Evolutionary conservation across 2,329 filamentous ascomycete genomes (phyloP), one percentile per base, ranked within the genome.

Genomic region (Leptographium wingfieldii): DNA sequence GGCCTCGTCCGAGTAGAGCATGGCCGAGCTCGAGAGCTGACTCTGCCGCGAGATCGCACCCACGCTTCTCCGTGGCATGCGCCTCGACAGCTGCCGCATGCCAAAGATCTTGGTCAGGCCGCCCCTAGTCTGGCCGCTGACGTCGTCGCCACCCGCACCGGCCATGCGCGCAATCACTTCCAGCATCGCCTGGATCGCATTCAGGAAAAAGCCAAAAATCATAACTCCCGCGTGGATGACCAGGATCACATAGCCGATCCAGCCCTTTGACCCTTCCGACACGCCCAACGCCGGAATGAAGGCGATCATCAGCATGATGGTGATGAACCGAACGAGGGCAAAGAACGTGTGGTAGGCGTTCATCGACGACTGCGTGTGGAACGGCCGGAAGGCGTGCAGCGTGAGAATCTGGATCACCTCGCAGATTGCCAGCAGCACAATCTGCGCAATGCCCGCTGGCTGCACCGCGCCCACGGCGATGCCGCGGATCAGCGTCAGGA

Each of bases 261-360:
- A 99, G 5, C 92, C 91, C 70, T 92, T 95, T 1, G 88, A 77
- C 0, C 87, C 83, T 68, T 95, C 87, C 0, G 82, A 81, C 5
- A 96, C 85, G 27, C 84, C 86, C 3, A 99, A 79, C 1, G 87
- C 87, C 1, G 92, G 90, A 14, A 92, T 84, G 70, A 99, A 99
- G 1, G 92, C 79, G 40, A 91, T 82, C 77, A 88, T 90, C 59
- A 92, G 75, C 59, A 92, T 76, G 55, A 91, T 80, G 0, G 87
- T 87, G 55, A 89, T 73, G 38, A 96, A 85, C 40, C 94, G 85
- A 16, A 95, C 76, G 2, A 80, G 75, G 0, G 91, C 83, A 71
- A 96, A 96, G 63, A 91, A 83, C 2, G 87, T 89, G 67, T 97
- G 92, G 66, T 96, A 96, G 11, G 90, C 84, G 69, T 97, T 97